Evolutionary conservation across 331 rosid genomes (phyloP).

Genomic region (Stylosanthes scabra): DNA sequence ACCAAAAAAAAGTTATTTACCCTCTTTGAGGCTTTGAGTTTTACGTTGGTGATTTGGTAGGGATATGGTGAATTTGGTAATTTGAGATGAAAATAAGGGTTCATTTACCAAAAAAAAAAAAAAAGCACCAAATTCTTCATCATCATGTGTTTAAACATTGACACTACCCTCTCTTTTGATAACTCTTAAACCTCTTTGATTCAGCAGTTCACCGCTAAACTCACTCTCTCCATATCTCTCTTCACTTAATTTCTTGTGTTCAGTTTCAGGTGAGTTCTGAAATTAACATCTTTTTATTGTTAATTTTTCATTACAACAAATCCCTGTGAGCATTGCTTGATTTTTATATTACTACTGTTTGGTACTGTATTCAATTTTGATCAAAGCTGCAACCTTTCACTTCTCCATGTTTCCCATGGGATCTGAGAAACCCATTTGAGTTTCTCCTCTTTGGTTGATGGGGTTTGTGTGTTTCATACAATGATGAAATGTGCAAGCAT

Average conservation of each 20-base stretch:
- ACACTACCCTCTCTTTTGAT: constrained; percentile 3
- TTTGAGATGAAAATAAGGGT: constrained; percentile 36
- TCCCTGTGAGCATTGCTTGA: constrained; percentile 42
- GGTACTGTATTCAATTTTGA: constrained; percentile 20
- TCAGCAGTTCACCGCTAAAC: neutral
- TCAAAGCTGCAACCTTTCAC: constrained; percentile 9
- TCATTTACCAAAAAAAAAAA: constrained; percentile 7
- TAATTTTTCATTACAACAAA: neutral
- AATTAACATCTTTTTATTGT: constrained; percentile 35
- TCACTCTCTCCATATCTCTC: constrained; percentile 25
- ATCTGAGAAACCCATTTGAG: constrained; percentile 43
- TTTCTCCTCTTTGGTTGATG: constrained; percentile 19
- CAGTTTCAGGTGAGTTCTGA: constrained; percentile 38
- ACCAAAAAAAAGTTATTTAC: no score
- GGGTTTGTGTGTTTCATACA: constrained; percentile 29
- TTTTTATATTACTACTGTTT: constrained; percentile 15
- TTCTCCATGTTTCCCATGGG: constrained; percentile 23
- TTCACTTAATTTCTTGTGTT: constrained; percentile 29
- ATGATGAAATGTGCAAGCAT: constrained; percentile 37
- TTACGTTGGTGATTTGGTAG: neutral
- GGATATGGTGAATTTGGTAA: constrained; percentile 33
- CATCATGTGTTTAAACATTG: constrained; percentile 6
- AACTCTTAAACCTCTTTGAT: neutral
- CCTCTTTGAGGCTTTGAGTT: no score
- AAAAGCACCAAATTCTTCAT: neutral